Evolutionary conservation across 2,329 filamentous ascomycete genomes (phyloP), one percentile per base, ranked within the genome.

Genomic region (Aurifilum marmelostoma): DNA sequence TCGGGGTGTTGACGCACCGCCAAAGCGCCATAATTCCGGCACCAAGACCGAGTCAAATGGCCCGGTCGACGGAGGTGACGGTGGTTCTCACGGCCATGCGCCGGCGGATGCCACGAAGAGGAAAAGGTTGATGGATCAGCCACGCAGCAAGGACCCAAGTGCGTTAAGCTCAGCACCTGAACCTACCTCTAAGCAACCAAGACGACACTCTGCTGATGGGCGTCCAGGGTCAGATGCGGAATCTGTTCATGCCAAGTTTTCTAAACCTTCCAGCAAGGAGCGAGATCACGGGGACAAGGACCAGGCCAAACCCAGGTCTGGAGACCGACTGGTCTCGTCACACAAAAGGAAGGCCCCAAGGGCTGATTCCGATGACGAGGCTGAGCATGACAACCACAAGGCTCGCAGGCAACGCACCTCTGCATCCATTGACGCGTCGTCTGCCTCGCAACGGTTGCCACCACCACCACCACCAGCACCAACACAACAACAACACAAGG

Each of bases 111-210:
- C 77, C 67, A 76, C 75, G 68, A 88, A 84, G 76, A 87, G 84
- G 77, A 89, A 87, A 78, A 83, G 85, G 75, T 77, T 73, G 71
- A 73, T 77, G 64, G 81, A 83, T 63, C 77, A 78, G 68, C 77
- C 79, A 67, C 80, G 81, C 66, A 78, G 71, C 66, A 87, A 87
- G 75, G 85, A 87, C 56, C 87, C 86, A 2, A 88, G 84, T 75
- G 86, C 85, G 39, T 79, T 87, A 73, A 89, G 85, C 77, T 89
- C 87, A 67, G 85, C 85, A 61, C 87, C 87, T 54, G 82, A 84
- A 21, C 89, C 87, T 32, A 86, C 87, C 61, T 81, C 82, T 63
- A 78, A 80, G 61, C 78, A 81, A 67, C 79, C 76, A 70, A 81
- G 80, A 50, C 82, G 79, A 67, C 79, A 77, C 43, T 77, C 79